Evolutionary conservation across 2,329 filamentous ascomycete genomes (phyloP), one percentile per base, ranked within the genome.

Genomic region (Bipolaris oryzae): DNA sequence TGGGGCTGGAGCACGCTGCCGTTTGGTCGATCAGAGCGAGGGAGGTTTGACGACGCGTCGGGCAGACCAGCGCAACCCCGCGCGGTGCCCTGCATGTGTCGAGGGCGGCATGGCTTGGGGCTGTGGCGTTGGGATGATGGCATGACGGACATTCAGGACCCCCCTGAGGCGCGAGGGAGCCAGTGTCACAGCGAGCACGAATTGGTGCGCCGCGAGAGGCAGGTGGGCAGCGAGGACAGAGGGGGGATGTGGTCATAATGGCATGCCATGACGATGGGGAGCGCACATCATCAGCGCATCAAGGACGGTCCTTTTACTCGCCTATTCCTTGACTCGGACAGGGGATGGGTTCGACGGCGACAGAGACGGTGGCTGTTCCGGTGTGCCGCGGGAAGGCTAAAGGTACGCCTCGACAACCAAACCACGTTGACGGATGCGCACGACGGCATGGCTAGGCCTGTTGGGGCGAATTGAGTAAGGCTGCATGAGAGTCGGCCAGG

Each of bases 331-430:
- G 65, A 68, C 58, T 67, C 67, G 55, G 58, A 42, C 25, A 47
- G 45, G 53, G 57, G 50, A 60, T 58, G 57, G 57, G 60, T 60
- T 58, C 41, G 62, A 50, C 62, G 59, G 62, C 42, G 57, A 55
- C 57, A 57, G 50, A 60, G 62, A 66, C 68, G 58, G 66, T 59
- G 56, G 53, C 55, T 60, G 63, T 64, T 67, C 68, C 69, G 66
- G 61, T 49, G 51, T 67, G 64, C 69, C 69, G 67, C 66, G 64
- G 62, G 61, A 53, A 62, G 68, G 61, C 71, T 73, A 74, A 66
- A 67, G 60, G 66, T 55, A 62, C 55, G 62, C 62, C 53, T 66
- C 60, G 60, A 62, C 54, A 66, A 54, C 61, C 53, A 64, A 67
- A 69, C 70, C 71, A 69, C 62, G 62, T 59, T 61, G 59, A 60